These are phyloP conservation scores for Phytophthora rubi DNA, from an alignment of 352 stramenopile genomes.

Conservation along the genomic window DNA sequence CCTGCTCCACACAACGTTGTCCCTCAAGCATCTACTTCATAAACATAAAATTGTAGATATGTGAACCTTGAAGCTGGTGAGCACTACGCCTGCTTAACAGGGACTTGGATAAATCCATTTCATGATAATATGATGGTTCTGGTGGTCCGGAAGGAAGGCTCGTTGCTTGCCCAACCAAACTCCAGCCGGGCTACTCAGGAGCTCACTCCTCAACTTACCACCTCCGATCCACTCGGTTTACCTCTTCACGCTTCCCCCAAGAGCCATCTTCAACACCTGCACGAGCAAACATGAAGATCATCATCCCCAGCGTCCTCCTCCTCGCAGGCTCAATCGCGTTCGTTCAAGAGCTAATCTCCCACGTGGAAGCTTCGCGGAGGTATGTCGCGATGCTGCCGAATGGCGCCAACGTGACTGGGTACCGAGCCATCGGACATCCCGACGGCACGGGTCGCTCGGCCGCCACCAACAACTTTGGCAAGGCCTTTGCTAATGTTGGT, in stretches of 20 bases:
- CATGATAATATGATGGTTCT: neutral
- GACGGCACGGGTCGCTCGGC: slow-evolving; percentile 16
- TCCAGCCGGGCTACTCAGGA: neutral
- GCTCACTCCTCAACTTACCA: slow-evolving; percentile 10
- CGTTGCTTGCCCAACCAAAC: neutral
- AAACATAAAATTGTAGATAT: no score
- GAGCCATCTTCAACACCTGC: slow-evolving; percentile 6
- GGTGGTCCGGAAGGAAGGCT: neutral
- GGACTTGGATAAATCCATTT: neutral
- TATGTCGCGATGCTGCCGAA: slow-evolving; percentile 37
- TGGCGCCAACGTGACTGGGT: slow-evolving; percentile 40
- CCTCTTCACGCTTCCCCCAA: slow-evolving; percentile 1
- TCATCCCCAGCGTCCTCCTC: slow-evolving; percentile 3
- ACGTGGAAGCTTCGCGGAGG: slow-evolving; percentile 4
- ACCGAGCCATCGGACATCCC: slow-evolving; percentile 40
- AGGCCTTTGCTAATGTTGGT: slow-evolving; percentile 13
- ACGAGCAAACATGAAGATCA: slow-evolving; percentile 6
- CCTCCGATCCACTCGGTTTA: slow-evolving; percentile 16
- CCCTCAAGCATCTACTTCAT: no score
- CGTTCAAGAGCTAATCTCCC: slow-evolving; percentile 4
- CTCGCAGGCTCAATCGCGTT: slow-evolving; percentile 9
- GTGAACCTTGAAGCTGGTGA: neutral
- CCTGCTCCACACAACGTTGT: no score
- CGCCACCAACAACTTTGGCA: slow-evolving; percentile 36
- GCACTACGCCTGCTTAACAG: neutral